Base-by-base conservation (phyloP, 1,284 basidiomycete genomes). In the Cryptococcus wingfieldii region DNA sequence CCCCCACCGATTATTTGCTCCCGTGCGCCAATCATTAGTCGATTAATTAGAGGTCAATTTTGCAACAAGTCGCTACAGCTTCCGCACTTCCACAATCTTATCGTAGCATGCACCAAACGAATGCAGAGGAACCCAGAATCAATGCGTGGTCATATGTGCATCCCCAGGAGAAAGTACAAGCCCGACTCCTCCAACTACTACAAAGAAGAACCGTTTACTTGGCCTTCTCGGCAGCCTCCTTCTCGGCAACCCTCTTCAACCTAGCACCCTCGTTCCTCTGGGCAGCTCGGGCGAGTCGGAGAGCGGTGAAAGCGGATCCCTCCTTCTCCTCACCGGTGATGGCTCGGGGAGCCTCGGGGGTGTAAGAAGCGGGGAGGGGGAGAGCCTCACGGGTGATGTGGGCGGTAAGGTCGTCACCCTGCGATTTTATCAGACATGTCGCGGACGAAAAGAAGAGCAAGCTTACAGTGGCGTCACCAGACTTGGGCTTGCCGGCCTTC, bases 401-500 rank as follows among this genome's bases (percentile, higher is more conserved):
- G 58, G 89, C 86, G 65, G 81, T 83, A 79, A 94, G 88, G 67
- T 94, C 90, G 60, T 91, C 91, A 63, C 84, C 85, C 89, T 92
- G 61, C 31, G 10, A 49, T 23, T 27, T 43, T 47, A 50, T 42
- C 28, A 47, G n/a, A 59, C 49, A 66, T 47, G 49, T 47, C 46
- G 16, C 31, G 39, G 19, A 25, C 54, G 28, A 23, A 38, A 31
- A 53, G 18, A 53, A 13, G n/a, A 55, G 47, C 25, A n/a, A 12
- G 82, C 89, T 67, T 72, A 92, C 91, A 59, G 86, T 85, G 56
- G 90, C 88, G 79, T 96, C 92, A 62, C 89, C 89, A 83, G 89
- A 88, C 84, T 96, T 96, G 78, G 90, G 87, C 83, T 98, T 97
- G 80, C 87, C 85, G 64, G 88, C 82, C 81, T 96, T 95, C 80